Percentiles rank a stretch among this genome's conserved stretches.
Conservation (phyloP, 345 rosid species). For the Linum lewisii region DNA sequence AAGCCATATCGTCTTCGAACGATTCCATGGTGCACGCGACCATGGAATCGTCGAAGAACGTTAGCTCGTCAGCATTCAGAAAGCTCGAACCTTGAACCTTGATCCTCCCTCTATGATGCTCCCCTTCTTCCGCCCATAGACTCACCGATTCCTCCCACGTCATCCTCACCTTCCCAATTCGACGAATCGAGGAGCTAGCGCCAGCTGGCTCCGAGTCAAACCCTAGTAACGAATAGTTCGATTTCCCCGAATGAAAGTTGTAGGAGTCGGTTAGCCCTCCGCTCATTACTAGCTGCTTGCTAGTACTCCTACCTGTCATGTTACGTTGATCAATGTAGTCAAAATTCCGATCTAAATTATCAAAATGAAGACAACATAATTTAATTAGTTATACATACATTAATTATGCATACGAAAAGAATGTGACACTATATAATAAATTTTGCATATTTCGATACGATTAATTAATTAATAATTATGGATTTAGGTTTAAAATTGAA, state of each 20-base stretch:
- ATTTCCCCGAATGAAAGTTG: slow-evolving; percentile 24
- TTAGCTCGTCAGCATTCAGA: slow-evolving; percentile 75
- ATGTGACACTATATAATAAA: no score
- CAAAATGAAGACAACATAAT: no score
- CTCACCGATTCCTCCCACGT: slow-evolving; percentile 95
- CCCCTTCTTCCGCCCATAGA: slow-evolving; percentile 96
- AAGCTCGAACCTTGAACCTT: slow-evolving; percentile 70
- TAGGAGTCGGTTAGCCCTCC: slow-evolving; percentile 15
- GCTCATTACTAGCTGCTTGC: slow-evolving; percentile 38
- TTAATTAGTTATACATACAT: no score
- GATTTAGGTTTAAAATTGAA: no score
- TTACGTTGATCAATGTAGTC: no score
- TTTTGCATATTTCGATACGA: no score
- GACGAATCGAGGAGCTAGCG: slow-evolving; percentile 20
- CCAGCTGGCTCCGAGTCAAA: slow-evolving; percentile 30
- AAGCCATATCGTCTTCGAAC: slow-evolving; percentile 55
- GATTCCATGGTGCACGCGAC: slow-evolving; percentile 84
- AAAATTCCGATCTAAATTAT: neutral
- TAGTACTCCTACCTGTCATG: slow-evolving; percentile 50
- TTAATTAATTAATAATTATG: no score
- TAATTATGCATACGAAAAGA: no score
- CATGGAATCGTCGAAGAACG: slow-evolving; percentile 76
- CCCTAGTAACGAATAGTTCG: slow-evolving; percentile 31
- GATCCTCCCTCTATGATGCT: slow-evolving; percentile 66
- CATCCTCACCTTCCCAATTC: slow-evolving; percentile 77